phyloP scores from a whole-genome alignment of 352 stramenopile genomes.

The Globisporangium solare region DNA sequence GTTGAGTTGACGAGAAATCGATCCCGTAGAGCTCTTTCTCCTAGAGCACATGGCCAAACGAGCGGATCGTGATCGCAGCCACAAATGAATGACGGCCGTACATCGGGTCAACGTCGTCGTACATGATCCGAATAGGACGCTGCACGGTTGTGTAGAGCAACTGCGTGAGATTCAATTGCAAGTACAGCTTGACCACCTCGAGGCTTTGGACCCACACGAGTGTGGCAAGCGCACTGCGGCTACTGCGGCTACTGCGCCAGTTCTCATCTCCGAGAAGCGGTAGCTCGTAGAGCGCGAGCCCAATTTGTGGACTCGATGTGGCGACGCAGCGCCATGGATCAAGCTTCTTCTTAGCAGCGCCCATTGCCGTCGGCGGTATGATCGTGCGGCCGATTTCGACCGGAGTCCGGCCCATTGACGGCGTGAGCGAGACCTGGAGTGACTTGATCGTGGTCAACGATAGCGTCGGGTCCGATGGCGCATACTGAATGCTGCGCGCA shows the following conservation, averaged over 20 bases:
- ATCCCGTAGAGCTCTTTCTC: conserved; percentile 48
- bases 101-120: conserved; percentile 32
- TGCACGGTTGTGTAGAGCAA: conserved; percentile 36
- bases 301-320: conserved; percentile 28
- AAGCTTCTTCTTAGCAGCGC: conserved; percentile 10
- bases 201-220: conserved; percentile 41
- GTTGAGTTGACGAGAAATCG: conserved; percentile 15
- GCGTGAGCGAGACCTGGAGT: conserved; percentile 21
- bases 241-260: conserved; percentile 21
- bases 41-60: conserved; percentile 39
- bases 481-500: conserved; percentile 27
- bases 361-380: no score
- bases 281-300: conserved; percentile 48
- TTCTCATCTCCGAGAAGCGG: conserved; percentile 18
- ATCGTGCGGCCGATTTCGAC: conserved; percentile 9
- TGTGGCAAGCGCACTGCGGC: conserved; percentile 34
- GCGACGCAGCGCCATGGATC: no score
- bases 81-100: conserved; percentile 50
- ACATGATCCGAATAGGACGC: conserved; percentile 23
- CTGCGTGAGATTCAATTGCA: conserved; percentile 47
- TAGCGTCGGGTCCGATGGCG: conserved; percentile 17
- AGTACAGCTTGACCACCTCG: conserved; percentile 38
- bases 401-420: conserved; percentile 12
- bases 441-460: conserved; percentile 25
- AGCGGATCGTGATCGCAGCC: conserved; percentile 38